Evolutionary conservation across 176 grass and related monocot species (phyloP), one percentile per base, ranked within the genome.

Genomic region (Avena atlantica): DNA sequence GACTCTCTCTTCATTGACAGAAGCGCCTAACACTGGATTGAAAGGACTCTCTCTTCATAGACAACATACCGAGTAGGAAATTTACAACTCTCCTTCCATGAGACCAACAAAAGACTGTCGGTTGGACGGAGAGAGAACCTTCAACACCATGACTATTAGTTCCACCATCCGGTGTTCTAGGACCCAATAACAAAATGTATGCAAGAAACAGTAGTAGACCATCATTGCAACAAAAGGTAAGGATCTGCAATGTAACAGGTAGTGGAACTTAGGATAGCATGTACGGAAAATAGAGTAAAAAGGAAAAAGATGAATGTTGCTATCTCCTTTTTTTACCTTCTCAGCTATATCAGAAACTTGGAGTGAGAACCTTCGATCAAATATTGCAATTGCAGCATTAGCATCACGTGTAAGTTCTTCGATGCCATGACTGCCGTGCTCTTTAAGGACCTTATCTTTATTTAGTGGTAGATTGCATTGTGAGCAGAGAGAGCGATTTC

Each of bases 301-400:
- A 82, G 64, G 13, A 88, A 37, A 57, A 53, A 81, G 64, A 53
- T 91, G 40, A 84, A 82, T 56, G 0, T 21, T 80, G 37, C 4
- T 75, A 69, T 74, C 74, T 61, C 42, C 16, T 76, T 80, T 74
- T 66, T 51, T 90, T 98, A 98, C 96, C 93, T 89, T 89, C 58
- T 92, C 89, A 68, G 89, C 85, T 92, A 98, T 85, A 78, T 91
- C 92, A 91, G 80, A 66, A 82, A 91, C 67, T 49, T 94, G 25
- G 45, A 95, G 34, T 60, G 80, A 85, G 79, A 98, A 98, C 88
- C 90, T 95, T 89, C 80, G 91, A 66, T 91, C 86, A 84, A 95
- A 94, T 67, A 91, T 74, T 34, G 73, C 88, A 47, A 95, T 75
- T 87, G 85, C 88, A 83, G 48, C 85, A 66, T 76, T 88, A 17